Percentiles rank a stretch among this genome's conserved stretches.
Evolutionary conservation across 2,329 filamentous ascomycete species (phyloP).

Genomic region (Xylariaceae sp.): DNA sequence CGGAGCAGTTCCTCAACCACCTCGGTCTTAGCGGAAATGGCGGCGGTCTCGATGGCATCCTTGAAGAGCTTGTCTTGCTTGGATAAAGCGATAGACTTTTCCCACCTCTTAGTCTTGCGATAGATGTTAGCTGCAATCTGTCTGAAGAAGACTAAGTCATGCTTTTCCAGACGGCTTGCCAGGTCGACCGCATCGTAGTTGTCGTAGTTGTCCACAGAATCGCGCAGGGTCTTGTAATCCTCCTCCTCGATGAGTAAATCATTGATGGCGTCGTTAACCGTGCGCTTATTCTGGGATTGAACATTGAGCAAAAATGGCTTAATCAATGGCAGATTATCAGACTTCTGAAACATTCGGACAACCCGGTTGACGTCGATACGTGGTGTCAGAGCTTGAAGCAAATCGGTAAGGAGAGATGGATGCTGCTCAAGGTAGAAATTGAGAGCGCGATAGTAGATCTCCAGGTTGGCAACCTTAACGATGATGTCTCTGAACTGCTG

Average conservation of each 20-base stretch:
- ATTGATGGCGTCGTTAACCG: conserved; percentile 97
- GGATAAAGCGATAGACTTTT: conserved; percentile 94
- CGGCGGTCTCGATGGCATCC: conserved; percentile 96
- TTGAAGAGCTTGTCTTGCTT: conserved; percentile 99
- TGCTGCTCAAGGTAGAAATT: conserved; percentile 98
- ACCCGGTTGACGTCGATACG: conserved; percentile 97
- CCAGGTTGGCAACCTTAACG: conserved; percentile 94
- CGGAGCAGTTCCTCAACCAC: conserved; percentile 93
- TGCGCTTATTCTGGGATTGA: conserved; percentile 94
- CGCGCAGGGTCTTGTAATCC: conserved; percentile 96
- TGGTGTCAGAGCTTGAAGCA: conserved; percentile 84
- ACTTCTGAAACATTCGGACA: conserved; percentile 98
- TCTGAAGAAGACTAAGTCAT: conserved; percentile 97
- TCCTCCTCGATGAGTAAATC: conserved; percentile 97
- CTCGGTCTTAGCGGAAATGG: conserved; percentile 83
- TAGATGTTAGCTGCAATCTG: conserved; percentile 98
- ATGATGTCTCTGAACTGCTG: conserved; percentile 99
- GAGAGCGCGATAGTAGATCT: conserved; percentile 96
- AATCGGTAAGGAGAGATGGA: conserved; percentile 89
- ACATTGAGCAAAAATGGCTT: conserved; percentile 98
- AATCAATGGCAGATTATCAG: conserved; percentile 95
- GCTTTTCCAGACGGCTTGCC: conserved; percentile 88
- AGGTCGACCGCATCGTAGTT: conserved; percentile 97
- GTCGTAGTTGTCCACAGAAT: conserved; percentile 98
- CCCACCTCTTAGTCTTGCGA: conserved; percentile 99